Conservation (phyloP, 2,329 filamentous ascomycete genomes). For the Aspergillus cejpii region DNA sequence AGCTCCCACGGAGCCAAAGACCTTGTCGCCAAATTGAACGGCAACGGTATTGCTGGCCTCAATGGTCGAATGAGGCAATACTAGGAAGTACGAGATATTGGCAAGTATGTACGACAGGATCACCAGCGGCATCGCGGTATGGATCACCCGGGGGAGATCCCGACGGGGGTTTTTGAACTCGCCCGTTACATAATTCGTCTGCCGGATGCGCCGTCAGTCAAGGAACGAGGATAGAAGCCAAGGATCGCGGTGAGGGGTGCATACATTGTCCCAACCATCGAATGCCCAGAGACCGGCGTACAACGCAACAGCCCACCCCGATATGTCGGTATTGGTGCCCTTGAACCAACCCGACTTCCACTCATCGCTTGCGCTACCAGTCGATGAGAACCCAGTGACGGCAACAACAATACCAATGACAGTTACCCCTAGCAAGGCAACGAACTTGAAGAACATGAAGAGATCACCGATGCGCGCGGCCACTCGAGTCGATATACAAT, state of each 20-base stretch:
- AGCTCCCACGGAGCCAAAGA: conserved; percentile 78
- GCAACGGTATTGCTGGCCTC: conserved; percentile 91
- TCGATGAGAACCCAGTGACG: conserved; percentile 70
- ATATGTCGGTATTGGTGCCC: conserved; percentile 70
- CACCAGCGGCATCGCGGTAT: conserved; percentile 91
- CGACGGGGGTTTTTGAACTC: conserved; percentile 89
- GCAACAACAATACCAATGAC: conserved; percentile 86
- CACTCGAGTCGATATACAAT: conserved; percentile 83
- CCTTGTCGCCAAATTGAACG: conserved; percentile 82
- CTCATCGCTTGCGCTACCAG: conserved; percentile 67
- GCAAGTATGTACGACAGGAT: conserved; percentile 85
- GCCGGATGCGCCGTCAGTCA: background rate
- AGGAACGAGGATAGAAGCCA: background rate
- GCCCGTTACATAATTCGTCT: conserved; percentile 96
- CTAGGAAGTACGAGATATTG: conserved; percentile 90
- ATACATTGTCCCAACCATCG: conserved; percentile 96
- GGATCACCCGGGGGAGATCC: conserved; percentile 88
- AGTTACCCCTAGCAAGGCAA: conserved; percentile 79
- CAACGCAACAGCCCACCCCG: conserved; percentile 84
- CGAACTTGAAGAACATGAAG: conserved; percentile 96
- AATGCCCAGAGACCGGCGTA: conserved; percentile 97
- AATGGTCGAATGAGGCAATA: conserved; percentile 72
- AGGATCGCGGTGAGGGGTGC: conserved; percentile 23
- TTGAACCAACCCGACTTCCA: conserved; percentile 94
- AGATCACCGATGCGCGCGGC: conserved; percentile 81